These are phyloP conservation scores for Phytophthora pseudosyringae DNA, from an alignment of 352 stramenopile genomes.

Conservation along the genomic window DNA sequence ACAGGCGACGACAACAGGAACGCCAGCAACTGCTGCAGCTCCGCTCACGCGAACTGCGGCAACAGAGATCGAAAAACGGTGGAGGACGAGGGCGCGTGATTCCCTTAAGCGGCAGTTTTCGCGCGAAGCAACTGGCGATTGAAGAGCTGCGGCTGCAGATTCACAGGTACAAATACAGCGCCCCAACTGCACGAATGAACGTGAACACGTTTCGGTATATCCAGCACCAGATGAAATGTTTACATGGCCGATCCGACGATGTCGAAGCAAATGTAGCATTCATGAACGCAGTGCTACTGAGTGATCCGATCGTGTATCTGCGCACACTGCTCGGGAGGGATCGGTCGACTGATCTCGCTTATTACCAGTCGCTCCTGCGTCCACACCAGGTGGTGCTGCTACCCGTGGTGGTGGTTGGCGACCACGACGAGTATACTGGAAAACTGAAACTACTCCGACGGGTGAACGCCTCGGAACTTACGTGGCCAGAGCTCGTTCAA, in stretches of 20 bases:
- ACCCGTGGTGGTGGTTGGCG: conserved; percentile 19
- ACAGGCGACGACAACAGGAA: conserved; percentile 1
- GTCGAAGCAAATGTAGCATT: conserved; percentile 43
- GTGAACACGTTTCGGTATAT: conserved; percentile 24
- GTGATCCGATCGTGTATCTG: conserved; percentile 47
- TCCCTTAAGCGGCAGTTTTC: conserved; percentile 18
- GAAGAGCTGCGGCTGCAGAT: conserved; percentile 14
- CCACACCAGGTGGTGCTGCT: conserved; percentile 30
- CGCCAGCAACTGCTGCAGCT: conserved; percentile 4
- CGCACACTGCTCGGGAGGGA: conserved; percentile 18
- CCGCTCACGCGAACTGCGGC: neutral
- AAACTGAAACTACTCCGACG: too few relatives aligned
- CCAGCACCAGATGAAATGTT: conserved; percentile 36
- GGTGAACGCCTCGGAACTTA: too few relatives aligned
- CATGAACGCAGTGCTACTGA: conserved; percentile 52
- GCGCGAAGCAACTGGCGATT: conserved; percentile 2
- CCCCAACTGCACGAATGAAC: conserved; percentile 8
- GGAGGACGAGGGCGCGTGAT: conserved; percentile 10
- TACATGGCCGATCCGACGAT: conserved; percentile 23
- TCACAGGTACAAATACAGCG: too few relatives aligned
- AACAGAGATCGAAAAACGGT: neutral
- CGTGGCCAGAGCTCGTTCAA: too few relatives aligned
- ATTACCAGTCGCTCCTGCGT: conserved; percentile 33
- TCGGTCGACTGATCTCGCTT: conserved; percentile 22
- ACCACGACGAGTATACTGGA: too few relatives aligned